Percentiles rank a stretch among this genome's conserved stretches.
phyloP scores from a whole-genome alignment of 2,329 filamentous ascomycete species.

The Colletotrichum sidae region DNA sequence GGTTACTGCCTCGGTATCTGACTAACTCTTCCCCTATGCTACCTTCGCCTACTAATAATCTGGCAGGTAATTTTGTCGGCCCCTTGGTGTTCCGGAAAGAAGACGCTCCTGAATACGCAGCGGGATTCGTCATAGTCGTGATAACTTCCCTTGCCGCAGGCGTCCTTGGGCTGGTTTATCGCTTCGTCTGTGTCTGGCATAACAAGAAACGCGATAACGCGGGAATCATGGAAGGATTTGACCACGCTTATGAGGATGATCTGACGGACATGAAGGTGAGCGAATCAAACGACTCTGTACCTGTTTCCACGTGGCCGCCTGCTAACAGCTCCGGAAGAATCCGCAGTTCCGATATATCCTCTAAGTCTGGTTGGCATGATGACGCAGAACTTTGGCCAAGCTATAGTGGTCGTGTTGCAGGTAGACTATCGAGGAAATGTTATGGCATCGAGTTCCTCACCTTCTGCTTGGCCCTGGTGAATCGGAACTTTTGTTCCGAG shows the following conservation, averaged over 20 bases:
- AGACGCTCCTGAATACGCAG: conserved; percentile 45
- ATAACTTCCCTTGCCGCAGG: conserved; percentile 45
- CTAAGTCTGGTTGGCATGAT: conserved; percentile 3
- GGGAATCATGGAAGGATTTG: conserved; percentile 59
- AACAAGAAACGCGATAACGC: conserved; percentile 56
- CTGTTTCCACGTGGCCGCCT: neutral
- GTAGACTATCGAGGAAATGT: too few species aligned
- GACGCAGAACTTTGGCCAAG: neutral
- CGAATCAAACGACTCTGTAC: neutral
- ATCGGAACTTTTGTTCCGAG: too few species aligned
- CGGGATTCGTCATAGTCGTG: conserved; percentile 50
- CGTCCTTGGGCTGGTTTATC: conserved; percentile 55
- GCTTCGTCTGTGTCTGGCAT: conserved; percentile 55
- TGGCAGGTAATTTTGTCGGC: conserved; percentile 54
- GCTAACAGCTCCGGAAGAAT: conserved; percentile 33
- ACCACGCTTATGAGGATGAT: conserved; percentile 65
- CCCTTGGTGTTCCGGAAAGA: conserved; percentile 54
- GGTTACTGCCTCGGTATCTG: conserved; percentile 58
- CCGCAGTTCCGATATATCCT: conserved; percentile 43
- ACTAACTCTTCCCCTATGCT: neutral
- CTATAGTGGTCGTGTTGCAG: neutral
- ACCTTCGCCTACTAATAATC: neutral
- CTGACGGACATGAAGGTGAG: conserved; percentile 56
- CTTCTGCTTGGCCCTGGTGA: too few species aligned
- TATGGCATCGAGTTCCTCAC: too few species aligned